These are phyloP conservation scores for Lizanozyma gosingica DNA, from an alignment of 1,139 yeast species.

Conservation along the genomic window DNA sequence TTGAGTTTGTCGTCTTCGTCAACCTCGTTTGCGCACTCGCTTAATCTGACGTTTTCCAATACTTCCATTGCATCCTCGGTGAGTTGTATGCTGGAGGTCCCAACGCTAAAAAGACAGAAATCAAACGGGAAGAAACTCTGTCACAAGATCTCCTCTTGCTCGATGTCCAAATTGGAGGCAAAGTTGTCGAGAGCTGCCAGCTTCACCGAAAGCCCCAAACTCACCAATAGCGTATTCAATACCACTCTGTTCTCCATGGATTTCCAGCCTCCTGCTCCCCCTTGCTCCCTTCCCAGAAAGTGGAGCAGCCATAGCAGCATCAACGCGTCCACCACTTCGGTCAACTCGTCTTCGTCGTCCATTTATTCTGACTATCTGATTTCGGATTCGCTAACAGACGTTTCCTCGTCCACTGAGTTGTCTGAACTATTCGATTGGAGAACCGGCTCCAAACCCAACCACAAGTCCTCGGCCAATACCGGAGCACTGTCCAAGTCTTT, in stretches of 20 bases:
- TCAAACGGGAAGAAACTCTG: not conserved
- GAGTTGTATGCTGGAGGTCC: not conserved
- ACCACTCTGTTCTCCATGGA: not conserved
- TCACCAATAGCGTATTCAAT: too few species aligned
- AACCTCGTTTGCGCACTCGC: too few species aligned
- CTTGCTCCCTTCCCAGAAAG: conserved; percentile 10
- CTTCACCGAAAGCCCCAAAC: not conserved
- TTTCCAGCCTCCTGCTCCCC: not conserved
- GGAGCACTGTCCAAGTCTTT: conserved; percentile 3
- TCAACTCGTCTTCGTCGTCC: conserved; percentile 20
- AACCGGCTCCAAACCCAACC: not conserved
- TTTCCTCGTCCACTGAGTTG: conserved; percentile 16
- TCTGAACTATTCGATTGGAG: conserved; percentile 3
- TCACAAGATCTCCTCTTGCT: not conserved
- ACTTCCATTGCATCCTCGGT: not conserved
- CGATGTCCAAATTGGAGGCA: not conserved
- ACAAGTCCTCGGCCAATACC: not conserved
- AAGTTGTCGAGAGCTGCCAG: too few species aligned
- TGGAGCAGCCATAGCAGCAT: conserved; percentile 13
- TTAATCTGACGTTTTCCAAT: too few species aligned
- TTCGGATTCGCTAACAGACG: conserved; percentile 21
- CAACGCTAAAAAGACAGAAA: not conserved
- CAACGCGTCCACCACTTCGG: conserved; percentile 14
- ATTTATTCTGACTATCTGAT: conserved; percentile 20
- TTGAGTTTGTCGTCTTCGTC: not conserved